A percentile compares a stretch with the other conserved stretches of the same genome.
These are phyloP conservation scores for Colletotrichum gloeosporioides DNA, from an alignment of 2,329 filamentous ascomycete genomes.

Conservation along the genomic window DNA sequence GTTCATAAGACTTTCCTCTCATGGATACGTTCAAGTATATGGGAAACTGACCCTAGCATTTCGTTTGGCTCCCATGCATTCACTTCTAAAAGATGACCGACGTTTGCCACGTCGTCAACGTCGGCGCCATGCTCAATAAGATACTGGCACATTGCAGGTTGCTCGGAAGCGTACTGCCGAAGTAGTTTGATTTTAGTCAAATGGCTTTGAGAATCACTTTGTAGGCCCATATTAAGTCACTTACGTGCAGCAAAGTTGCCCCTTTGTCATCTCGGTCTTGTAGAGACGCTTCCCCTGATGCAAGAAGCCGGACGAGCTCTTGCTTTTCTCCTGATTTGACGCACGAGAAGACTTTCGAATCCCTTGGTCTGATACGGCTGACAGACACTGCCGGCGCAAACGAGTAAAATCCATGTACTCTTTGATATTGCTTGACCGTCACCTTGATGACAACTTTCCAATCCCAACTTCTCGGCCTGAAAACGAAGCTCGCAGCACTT, in stretches of 20 bases:
- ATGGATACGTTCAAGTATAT: too few species aligned
- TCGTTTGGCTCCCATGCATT: too few species aligned
- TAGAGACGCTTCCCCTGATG: background rate
- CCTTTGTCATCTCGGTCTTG: background rate
- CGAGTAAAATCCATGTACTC: background rate
- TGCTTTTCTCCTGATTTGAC: background rate
- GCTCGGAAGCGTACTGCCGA: too few species aligned
- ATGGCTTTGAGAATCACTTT: too few species aligned
- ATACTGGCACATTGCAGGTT: too few species aligned
- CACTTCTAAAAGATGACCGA: too few species aligned
- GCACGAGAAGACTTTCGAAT: background rate
- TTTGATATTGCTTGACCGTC: background rate
- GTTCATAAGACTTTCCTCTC: too few species aligned
- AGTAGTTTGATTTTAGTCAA: too few species aligned
- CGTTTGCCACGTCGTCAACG: too few species aligned
- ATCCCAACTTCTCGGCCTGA: background rate
- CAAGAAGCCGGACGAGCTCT: background rate
- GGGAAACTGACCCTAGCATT: too few species aligned
- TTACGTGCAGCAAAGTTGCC: background rate
- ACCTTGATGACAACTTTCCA: background rate
- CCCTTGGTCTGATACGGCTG: background rate
- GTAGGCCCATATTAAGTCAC: too few species aligned
- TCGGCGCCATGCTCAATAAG: too few species aligned
- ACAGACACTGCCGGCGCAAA: background rate
- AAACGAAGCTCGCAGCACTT: background rate